phyloP scores from a whole-genome alignment of 1,284 basidiomycete species.

The Trametes hirsuta region DNA sequence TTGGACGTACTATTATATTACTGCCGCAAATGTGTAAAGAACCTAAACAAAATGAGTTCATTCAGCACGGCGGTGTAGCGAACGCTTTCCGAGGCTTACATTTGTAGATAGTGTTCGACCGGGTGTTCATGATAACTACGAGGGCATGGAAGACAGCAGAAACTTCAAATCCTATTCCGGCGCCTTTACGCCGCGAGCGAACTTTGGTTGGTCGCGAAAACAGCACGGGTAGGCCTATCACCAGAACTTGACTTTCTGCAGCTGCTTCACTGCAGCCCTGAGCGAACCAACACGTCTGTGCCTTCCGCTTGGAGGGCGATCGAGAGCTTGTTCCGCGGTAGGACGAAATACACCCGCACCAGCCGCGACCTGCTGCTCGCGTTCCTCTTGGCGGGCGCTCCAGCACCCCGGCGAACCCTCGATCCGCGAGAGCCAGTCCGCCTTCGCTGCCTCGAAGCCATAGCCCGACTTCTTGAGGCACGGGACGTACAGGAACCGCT shows the following conservation, averaged over 20 bases:
- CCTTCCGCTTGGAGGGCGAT: not conserved
- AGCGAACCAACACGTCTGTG: not conserved
- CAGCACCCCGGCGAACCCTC: slow-evolving; percentile 28
- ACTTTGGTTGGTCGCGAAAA: not conserved
- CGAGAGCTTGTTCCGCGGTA: not conserved
- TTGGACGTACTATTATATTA: too few relatives aligned
- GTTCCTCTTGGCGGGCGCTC: slow-evolving; percentile 4
- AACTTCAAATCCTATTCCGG: not conserved
- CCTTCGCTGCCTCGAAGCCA: slow-evolving; percentile 26
- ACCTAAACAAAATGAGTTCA: too few relatives aligned
- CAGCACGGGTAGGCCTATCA: not conserved
- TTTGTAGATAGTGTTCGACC: too few relatives aligned
- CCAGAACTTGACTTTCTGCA: slow-evolving; percentile 14
- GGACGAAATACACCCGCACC: not conserved
- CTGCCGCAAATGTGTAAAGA: too few relatives aligned
- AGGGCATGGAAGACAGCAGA: too few relatives aligned
- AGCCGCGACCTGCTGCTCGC: not conserved
- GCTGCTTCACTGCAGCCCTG: slow-evolving; percentile 1
- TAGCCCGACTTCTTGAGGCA: slow-evolving; percentile 23
- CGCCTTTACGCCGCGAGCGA: not conserved
- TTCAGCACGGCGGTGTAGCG: too few relatives aligned
- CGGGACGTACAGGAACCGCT: slow-evolving; percentile 24
- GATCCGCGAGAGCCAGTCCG: slow-evolving; percentile 30
- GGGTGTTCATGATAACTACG: too few relatives aligned
- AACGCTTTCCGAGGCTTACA: too few relatives aligned